These are phyloP conservation scores for Suillus discolor DNA, from an alignment of 768 basidiomycete species.

Conservation along the genomic window DNA sequence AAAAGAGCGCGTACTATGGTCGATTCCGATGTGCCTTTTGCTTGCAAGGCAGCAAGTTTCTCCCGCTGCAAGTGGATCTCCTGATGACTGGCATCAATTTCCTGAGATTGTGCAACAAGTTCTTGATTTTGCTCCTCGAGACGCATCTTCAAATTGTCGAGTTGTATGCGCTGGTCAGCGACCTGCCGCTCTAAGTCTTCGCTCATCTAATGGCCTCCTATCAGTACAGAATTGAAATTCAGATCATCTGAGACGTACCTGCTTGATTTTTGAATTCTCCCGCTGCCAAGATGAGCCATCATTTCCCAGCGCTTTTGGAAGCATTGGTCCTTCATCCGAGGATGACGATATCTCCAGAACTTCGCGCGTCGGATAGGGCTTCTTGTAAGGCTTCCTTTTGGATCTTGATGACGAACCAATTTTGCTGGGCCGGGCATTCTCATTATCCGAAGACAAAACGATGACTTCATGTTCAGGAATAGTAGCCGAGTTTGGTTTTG, in stretches of 20 bases:
- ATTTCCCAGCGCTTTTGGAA: constrained; percentile 17
- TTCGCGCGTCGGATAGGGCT: constrained; percentile 30
- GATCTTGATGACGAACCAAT: constrained; percentile 16
- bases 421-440: constrained; percentile 25
- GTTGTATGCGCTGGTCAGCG: constrained; percentile 23
- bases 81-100: neutral
- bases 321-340: constrained; percentile 44
- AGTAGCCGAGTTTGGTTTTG: constrained; percentile 17
- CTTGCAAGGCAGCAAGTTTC: neutral
- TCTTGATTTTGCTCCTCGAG: constrained; percentile 18
- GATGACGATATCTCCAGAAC: constrained; percentile 64
- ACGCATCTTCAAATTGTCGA: constrained; percentile 12
- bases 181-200: neutral
- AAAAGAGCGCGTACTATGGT: neutral
- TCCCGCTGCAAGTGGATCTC: neutral
- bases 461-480: constrained; percentile 24
- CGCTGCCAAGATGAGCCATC: constrained; percentile 31
- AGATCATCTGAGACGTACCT: constrained; percentile 34
- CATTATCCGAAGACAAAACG: constrained; percentile 38
- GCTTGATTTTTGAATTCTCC: constrained; percentile 45
- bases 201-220: neutral
- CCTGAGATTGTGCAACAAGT: constrained; percentile 2
- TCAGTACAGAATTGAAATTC: neutral
- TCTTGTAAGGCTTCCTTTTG: constrained; percentile 13
- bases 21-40: neutral